These are phyloP conservation scores for Gynandropsis gynandra DNA, from an alignment of 345 rosid species.

Conservation along the genomic window DNA sequence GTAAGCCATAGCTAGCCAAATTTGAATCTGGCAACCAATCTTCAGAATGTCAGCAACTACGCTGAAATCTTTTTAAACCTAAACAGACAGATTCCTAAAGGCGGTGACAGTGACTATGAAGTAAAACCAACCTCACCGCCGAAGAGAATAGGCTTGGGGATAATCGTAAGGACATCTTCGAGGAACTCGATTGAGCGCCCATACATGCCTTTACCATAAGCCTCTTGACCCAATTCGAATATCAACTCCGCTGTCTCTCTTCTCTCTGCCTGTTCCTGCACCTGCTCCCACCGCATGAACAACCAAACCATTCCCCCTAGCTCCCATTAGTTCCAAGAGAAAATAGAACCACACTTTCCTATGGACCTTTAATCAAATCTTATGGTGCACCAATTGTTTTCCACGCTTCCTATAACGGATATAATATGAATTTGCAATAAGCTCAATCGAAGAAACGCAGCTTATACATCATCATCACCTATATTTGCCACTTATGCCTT, in stretches of 20 bases:
- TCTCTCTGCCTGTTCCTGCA: conserved; percentile 85
- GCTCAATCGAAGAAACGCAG: no score
- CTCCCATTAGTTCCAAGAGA: no score
- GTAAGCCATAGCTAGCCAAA: conserved; percentile 98
- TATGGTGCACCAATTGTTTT: no score
- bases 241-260: conserved; percentile 82
- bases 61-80: neutral
- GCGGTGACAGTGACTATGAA: neutral
- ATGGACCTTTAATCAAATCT: no score
- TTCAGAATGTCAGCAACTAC: neutral
- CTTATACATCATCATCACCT: no score
- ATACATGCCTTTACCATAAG: conserved; percentile 62
- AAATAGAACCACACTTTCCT: no score
- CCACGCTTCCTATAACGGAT: no score
- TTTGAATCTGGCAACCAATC: conserved; percentile 57
- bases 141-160: conserved; percentile 38
- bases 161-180: conserved; percentile 88
- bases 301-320: no score
- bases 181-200: conserved; percentile 82
- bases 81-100: neutral
- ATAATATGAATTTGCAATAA: no score
- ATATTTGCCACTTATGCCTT: no score
- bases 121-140: conserved; percentile 58
- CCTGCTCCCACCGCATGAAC: conserved; percentile 41
- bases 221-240: conserved; percentile 46